Evolutionary conservation across 257 asterid genomes (phyloP), one percentile per base, ranked within the genome.

Genomic region (Gardenia jasminoides): DNA sequence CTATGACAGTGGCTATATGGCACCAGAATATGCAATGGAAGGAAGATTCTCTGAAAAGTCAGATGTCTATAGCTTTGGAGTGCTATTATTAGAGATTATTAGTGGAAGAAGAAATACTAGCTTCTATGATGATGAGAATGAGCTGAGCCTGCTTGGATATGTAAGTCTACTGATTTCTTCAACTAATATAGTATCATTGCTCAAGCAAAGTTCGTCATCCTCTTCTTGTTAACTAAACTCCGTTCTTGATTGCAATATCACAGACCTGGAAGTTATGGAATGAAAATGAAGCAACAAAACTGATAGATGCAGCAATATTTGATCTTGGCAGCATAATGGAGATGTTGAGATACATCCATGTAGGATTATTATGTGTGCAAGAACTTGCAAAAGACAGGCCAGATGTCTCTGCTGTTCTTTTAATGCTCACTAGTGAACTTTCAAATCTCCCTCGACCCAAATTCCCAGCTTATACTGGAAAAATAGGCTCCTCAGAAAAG

Each of bases 201-300:
- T 36, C 41, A 36, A 36, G 41, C 41, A 36, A 36, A 36, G 41
- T 36, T 36, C 41, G 4, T 36, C 41, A 36, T 36, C 22, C 44
- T 36, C 3, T 2, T 36, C 4, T 36, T 36, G 41, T 52, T 36
- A 5, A 36, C 41, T 36, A 17, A 2, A 71, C 16, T n/a, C 31
- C 41, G 6, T 11, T 44, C 0, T 76, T 48, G 74, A 43, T 4
- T 64, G 41, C 48, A 5, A 19, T 70, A 46, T 65, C 67, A 66
- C 82, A 91, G 94, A 82, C 86, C 30, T 91, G 92, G 93, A 88
- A 78, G 77, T 46, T 83, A 59, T 88, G 92, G 94, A 86, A 81
- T 39, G 88, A 85, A 78, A 89, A 82, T 17, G 80, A 76, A 41
- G 66, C 72, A 15, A 67, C 5, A 10, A 10, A 75, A 67, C 17